Evolutionary conservation across 805 yeast genomes (phyloP).

Genomic region (Diddensiella transvaalensis): DNA sequence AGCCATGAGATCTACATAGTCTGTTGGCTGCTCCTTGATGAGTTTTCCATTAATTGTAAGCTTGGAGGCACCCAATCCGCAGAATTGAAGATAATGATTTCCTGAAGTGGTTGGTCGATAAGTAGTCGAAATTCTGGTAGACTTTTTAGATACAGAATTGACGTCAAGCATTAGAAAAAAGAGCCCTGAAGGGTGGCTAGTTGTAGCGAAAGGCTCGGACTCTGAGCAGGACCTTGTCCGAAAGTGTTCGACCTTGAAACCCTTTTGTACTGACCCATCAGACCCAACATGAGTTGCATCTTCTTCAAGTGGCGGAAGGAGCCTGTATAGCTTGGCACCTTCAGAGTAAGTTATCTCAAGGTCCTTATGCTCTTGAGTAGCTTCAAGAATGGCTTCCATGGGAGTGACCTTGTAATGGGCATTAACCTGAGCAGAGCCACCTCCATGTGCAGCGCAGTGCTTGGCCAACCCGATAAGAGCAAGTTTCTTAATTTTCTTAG

Average conservation of each 20-base stretch:
- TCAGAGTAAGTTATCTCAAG: slow-evolving; percentile 29
- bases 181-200: not conserved
- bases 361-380: slow-evolving; percentile 17
- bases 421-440: slow-evolving; percentile 55
- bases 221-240: not conserved
- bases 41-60: not conserved
- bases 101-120: not conserved
- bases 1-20: slow-evolving; percentile 1
- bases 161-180: not conserved
- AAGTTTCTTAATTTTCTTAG: slow-evolving; percentile 34
- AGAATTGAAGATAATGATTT: slow-evolving; percentile 2
- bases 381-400: slow-evolving; percentile 21
- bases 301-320: slow-evolving; percentile 28
- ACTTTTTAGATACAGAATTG: not conserved
- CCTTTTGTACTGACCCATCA: not conserved
- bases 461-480: slow-evolving; percentile 60
- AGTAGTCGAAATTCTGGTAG: not conserved
- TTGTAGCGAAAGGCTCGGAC: slow-evolving; percentile 1
- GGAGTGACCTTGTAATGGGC: slow-evolving; percentile 43
- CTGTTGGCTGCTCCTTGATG: not conserved
- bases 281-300: not conserved
- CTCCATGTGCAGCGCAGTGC: slow-evolving; percentile 50
- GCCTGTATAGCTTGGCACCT: slow-evolving; percentile 36
- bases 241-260: not conserved
- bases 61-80: not conserved